phyloP scores from a whole-genome alignment of 176 grass and related monocot genomes.

The Carex pumila region DNA sequence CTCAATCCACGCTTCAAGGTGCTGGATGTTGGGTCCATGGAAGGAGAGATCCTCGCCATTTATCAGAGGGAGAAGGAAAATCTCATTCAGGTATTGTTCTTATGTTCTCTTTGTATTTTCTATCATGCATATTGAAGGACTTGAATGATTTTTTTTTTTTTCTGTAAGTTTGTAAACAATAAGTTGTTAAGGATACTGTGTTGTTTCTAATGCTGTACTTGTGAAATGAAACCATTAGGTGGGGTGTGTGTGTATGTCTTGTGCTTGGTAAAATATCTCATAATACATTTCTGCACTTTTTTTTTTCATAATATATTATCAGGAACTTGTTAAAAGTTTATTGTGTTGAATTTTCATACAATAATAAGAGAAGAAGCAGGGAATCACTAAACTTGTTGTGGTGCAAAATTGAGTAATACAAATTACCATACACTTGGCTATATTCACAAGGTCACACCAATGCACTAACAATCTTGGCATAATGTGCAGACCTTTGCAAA shows the following conservation, averaged over 20 bases:
- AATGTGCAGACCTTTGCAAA: slow-evolving; percentile 20
- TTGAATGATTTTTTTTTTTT: neutral
- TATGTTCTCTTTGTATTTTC: neutral
- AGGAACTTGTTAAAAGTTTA: neutral
- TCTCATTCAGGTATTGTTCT: slow-evolving; percentile 34
- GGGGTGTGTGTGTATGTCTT: neutral
- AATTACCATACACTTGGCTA: neutral
- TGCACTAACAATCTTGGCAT: neutral
- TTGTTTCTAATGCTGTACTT: slow-evolving; percentile 4
- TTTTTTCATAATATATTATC: neutral
- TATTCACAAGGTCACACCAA: neutral
- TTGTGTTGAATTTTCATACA: neutral
- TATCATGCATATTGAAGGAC: neutral
- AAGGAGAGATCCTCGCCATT: slow-evolving; percentile 55
- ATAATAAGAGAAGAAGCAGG: neutral
- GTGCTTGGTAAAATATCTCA: neutral
- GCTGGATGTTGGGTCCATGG: slow-evolving; percentile 52
- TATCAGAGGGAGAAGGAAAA: slow-evolving; percentile 64
- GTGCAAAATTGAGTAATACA: neutral
- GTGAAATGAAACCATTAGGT: neutral
- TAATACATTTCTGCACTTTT: neutral
- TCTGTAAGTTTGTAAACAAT: neutral
- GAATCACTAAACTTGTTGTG: neutral
- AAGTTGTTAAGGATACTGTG: neutral
- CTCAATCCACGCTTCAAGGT: slow-evolving; percentile 71